Percentiles rank a stretch among this genome's conserved stretches.
phyloP scores from a whole-genome alignment of 139 green algal genomes.

The Volvox reticuliferus region DNA sequence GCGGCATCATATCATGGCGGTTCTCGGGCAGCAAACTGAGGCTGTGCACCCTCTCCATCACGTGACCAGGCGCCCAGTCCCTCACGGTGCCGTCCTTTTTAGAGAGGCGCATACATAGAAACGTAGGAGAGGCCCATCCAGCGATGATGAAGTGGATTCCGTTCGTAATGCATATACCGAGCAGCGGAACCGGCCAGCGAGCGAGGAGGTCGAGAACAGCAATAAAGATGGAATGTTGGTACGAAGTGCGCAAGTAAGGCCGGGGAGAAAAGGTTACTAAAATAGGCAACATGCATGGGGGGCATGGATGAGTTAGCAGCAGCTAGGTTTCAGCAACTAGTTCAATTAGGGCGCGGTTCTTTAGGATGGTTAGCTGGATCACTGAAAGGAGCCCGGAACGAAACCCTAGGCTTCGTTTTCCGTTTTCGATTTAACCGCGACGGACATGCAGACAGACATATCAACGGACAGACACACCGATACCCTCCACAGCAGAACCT shows the following conservation, averaged over 20 bases:
- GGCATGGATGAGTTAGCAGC: no score
- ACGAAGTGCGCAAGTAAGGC: background rate
- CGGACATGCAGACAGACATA: background rate
- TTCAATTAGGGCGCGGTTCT: no score
- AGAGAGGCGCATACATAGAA: no score
- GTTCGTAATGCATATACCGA: background rate
- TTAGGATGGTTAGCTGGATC: no score
- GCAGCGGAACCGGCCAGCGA: background rate
- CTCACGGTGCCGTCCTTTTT: background rate
- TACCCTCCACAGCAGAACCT: background rate
- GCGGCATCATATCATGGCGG: background rate
- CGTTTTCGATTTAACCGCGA: background rate
- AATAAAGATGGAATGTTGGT: no score
- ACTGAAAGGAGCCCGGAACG: no score
- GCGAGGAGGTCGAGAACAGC: background rate
- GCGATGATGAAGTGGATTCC: background rate
- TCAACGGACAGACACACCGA: background rate
- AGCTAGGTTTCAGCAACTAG: no score
- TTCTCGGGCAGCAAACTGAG: background rate
- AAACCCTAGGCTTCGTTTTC: no score
- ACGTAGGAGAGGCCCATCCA: background rate
- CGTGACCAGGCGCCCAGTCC: background rate
- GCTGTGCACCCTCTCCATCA: background rate
- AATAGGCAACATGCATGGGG: no score
- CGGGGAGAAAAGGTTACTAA: no score